These are phyloP conservation scores for Usnea hakonensis DNA, from an alignment of 495 filamentous ascomycete genomes.

Conservation along the genomic window DNA sequence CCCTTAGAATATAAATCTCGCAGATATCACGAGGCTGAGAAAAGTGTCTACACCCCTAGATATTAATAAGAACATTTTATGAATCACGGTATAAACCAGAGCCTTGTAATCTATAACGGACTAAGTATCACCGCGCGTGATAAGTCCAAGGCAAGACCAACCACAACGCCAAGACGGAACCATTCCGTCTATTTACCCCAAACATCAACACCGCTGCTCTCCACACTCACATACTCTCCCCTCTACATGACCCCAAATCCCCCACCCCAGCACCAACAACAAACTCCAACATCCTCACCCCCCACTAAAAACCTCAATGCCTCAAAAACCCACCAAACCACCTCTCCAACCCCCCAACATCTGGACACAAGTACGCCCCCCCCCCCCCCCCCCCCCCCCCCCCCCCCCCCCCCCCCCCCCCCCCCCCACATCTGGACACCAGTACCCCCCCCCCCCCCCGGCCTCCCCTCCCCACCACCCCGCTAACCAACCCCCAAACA, in stretches of 20 bases:
- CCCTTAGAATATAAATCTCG: too few species aligned
- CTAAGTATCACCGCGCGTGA: too few species aligned
- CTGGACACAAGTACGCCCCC: conserved; percentile 25
- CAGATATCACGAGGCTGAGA: too few species aligned
- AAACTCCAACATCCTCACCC: not conserved
- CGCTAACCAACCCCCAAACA: too few species aligned
- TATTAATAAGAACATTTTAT: too few species aligned
- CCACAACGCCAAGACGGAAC: not conserved
- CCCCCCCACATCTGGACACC: not conserved
- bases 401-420: not conserved
- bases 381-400: not conserved
- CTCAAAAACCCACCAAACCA: not conserved
- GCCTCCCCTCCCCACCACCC: too few species aligned
- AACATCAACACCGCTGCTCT: too few species aligned
- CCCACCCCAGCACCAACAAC: not conserved
- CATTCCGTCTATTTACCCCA: not conserved
- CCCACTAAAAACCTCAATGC: too few species aligned
- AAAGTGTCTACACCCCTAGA: too few species aligned
- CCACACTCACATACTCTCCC: not conserved
- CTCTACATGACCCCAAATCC: not conserved
- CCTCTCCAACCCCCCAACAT: conserved; percentile 5
- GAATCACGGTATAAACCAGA: too few species aligned
- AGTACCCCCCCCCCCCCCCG: not conserved
- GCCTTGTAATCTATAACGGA: too few species aligned
- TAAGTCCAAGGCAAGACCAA: too few species aligned